Percentiles rank a stretch among this genome's conserved stretches.
These are phyloP conservation scores for Bryopsis sp. DNA, from an alignment of 139 green algal genomes.

Conservation along the genomic window DNA sequence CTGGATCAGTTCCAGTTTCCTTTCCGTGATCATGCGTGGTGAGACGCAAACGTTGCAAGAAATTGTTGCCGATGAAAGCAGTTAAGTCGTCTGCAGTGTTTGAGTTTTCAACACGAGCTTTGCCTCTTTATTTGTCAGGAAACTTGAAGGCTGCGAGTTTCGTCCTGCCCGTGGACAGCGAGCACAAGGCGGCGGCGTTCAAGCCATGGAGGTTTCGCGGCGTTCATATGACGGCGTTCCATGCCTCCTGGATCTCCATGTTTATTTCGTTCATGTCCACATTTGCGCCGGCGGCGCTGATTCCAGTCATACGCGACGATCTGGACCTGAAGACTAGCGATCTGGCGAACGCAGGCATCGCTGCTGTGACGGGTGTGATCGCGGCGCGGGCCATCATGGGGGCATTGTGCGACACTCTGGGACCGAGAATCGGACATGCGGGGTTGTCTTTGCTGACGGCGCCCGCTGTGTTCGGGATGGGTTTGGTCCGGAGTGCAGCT, in stretches of 20 bases:
- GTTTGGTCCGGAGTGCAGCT: too few relatives aligned
- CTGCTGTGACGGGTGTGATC: constrained; percentile 59
- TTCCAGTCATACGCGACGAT: constrained; percentile 75
- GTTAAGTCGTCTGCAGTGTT: too few relatives aligned
- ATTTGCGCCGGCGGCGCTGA: constrained; percentile 74
- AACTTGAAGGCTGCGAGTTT: too few relatives aligned
- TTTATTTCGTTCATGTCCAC: constrained; percentile 86
- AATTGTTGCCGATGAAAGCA: too few relatives aligned
- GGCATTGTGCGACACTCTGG: constrained; percentile 62
- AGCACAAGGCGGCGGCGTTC: constrained; percentile 1
- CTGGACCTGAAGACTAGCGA: constrained; percentile 43
- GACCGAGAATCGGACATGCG: constrained; percentile 38
- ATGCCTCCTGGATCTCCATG: constrained; percentile 81
- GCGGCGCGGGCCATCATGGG: constrained; percentile 53
- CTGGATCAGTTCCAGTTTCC: too few relatives aligned
- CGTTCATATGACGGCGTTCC: constrained; percentile 57
- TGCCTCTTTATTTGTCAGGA: too few relatives aligned
- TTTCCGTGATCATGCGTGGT: too few relatives aligned
- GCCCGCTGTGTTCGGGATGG: background rate
- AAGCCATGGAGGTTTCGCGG: background rate
- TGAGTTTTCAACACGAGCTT: too few relatives aligned
- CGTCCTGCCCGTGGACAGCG: background rate
- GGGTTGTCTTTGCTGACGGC: background rate
- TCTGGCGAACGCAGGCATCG: constrained; percentile 39
- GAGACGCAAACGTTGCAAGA: too few relatives aligned